These are phyloP conservation scores for Suillus brevipes DNA, from an alignment of 768 basidiomycete genomes.

Conservation along the genomic window DNA sequence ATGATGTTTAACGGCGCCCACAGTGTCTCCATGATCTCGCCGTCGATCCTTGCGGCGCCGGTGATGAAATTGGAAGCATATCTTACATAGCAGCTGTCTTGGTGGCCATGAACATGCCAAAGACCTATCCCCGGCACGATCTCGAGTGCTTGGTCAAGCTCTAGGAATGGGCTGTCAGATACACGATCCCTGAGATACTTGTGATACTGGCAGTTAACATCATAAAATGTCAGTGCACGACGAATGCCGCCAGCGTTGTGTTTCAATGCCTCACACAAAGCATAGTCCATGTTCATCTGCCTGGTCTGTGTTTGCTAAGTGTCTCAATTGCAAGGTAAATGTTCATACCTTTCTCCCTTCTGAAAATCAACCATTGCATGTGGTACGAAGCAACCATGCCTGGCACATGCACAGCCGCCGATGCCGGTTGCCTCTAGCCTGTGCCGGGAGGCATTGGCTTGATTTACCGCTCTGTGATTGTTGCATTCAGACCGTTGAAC, in stretches of 20 bases:
- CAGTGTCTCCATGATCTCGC: neutral
- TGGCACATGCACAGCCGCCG: fast-evolving
- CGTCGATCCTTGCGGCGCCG: neutral
- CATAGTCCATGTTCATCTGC: neutral
- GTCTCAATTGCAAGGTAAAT: no score
- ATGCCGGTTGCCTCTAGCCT: neutral
- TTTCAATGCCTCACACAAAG: neutral
- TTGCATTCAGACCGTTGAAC: neutral
- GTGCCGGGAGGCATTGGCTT: neutral
- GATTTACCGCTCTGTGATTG: neutral
- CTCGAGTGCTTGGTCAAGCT: neutral
- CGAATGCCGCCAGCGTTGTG: neutral
- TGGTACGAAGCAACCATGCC: neutral
- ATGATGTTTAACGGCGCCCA: neutral
- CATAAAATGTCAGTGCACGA: neutral
- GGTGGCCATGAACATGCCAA: neutral
- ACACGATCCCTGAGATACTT: neutral
- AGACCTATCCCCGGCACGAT: neutral
- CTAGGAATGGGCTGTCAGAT: neutral
- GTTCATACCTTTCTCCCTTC: neutral
- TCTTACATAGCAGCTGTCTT: neutral
- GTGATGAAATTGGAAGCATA: neutral
- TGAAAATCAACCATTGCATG: neutral
- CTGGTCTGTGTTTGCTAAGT: neutral
- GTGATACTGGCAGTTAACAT: neutral